Conservation (phyloP, 257 asterid species). For the Lantana camara region DNA sequence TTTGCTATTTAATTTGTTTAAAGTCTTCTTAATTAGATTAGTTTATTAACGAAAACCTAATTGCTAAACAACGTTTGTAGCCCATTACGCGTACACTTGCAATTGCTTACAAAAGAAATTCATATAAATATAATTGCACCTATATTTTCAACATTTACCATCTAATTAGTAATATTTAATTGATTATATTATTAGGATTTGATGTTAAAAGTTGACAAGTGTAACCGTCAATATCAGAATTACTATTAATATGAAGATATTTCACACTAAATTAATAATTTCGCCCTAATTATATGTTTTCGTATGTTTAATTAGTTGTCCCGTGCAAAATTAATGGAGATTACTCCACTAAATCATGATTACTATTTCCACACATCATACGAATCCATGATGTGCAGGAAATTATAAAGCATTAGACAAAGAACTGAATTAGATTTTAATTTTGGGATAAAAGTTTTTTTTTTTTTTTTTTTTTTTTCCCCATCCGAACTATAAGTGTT, state of each 20-base stretch:
- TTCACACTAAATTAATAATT: background rate
- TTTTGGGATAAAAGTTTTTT: no score
- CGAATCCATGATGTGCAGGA: no score
- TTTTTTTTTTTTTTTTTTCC: no score
- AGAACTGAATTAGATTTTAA: no score
- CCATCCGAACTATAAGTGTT: no score
- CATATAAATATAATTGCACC: background rate
- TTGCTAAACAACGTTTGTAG: constrained; percentile 24
- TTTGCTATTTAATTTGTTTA: constrained; percentile 23
- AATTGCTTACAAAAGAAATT: constrained; percentile 11
- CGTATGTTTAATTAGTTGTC: background rate
- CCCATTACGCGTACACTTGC: constrained; percentile 34
- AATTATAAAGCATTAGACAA: no score
- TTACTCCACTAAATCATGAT: background rate
- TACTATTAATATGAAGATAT: constrained; percentile 4
- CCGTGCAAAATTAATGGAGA: background rate
- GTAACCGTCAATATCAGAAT: background rate
- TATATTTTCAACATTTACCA: constrained; percentile 7
- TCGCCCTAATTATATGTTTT: background rate
- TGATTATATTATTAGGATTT: background rate
- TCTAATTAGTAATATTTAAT: no score
- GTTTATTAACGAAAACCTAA: constrained; percentile 22
- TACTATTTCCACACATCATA: background rate
- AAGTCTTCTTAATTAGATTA: constrained; percentile 16
- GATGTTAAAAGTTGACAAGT: background rate